phyloP scores from a whole-genome alignment of 2,329 filamentous ascomycete species.

The Clonostachys solani region DNA sequence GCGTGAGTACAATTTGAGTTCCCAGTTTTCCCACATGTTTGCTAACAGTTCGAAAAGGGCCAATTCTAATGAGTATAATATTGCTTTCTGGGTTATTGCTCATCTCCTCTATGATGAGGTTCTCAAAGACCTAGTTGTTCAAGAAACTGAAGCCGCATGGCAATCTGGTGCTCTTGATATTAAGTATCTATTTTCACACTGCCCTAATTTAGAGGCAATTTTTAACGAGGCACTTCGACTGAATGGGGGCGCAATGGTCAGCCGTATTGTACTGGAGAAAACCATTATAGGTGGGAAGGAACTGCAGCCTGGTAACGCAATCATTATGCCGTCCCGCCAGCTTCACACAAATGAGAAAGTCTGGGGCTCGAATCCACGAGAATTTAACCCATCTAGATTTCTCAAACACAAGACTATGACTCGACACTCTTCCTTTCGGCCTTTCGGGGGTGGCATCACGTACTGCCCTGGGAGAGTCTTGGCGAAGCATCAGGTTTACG shows the following conservation, averaged over 20 bases:
- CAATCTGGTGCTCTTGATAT: background rate
- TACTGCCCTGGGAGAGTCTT: background rate
- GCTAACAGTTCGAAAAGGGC: background rate
- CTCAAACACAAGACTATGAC: background rate
- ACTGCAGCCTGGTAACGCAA: background rate
- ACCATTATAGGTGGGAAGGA: background rate
- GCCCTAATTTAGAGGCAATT: background rate
- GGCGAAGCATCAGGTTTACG: background rate
- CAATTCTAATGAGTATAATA: background rate
- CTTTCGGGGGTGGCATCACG: background rate
- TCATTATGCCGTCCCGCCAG: background rate
- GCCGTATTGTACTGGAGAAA: background rate
- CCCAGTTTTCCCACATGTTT: background rate
- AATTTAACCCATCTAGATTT: background rate
- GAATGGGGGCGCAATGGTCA: background rate
- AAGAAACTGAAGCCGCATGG: background rate
- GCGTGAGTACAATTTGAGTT: background rate
- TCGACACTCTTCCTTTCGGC: background rate
- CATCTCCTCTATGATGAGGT: background rate
- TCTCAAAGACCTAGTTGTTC: background rate
- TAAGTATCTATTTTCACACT: background rate
- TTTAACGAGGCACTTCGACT: background rate
- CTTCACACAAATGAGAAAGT: background rate
- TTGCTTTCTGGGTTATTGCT: background rate
- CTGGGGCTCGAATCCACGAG: background rate